A percentile compares a stretch with the other conserved stretches of the same genome.
phyloP scores from a whole-genome alignment of 2,329 filamentous ascomycete species.

The Diplodia intermedia region DNA sequence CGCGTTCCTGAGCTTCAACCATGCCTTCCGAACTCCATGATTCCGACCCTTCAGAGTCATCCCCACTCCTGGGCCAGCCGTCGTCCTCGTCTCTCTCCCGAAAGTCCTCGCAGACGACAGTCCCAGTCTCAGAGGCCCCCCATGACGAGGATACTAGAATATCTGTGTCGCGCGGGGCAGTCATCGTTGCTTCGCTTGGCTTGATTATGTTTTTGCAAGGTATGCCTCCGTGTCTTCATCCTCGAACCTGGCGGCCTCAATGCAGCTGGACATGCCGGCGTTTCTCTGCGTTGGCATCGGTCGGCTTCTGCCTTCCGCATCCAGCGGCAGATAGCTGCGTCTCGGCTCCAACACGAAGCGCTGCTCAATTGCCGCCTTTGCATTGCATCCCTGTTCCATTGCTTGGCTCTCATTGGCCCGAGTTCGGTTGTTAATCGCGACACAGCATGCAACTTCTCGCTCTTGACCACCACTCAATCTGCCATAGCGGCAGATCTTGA shows the following conservation, averaged over 20 bases:
- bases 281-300: conserved; percentile 3
- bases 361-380: conserved; percentile 34
- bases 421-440: conserved; percentile 12
- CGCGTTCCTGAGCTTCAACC: conserved; percentile 1
- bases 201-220: conserved; percentile 67
- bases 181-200: conserved; percentile 62
- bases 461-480: conserved; percentile 82
- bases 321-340: background rate
- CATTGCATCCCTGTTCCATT: conserved; percentile 34
- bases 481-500: conserved; percentile 76
- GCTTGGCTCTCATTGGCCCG: conserved; percentile 3
- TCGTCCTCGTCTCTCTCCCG: conserved; percentile 16
- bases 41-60: conserved; percentile 13
- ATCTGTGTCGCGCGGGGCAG: conserved; percentile 33
- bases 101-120: conserved; percentile 11
- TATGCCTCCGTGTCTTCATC: conserved; percentile 38
- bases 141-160: conserved; percentile 17
- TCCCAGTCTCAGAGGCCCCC: background rate
- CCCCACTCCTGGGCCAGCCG: conserved; percentile 20
- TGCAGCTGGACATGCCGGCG: background rate
- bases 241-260: background rate
- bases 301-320: conserved; percentile 1
- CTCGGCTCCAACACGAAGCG: background rate
- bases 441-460: conserved; percentile 73
- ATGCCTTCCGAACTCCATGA: conserved; percentile 8